A percentile compares a stretch with the other conserved stretches of the same genome.
phyloP scores from a whole-genome alignment of 495 filamentous ascomycete genomes.

The Hypoxylon lenormandii region DNA sequence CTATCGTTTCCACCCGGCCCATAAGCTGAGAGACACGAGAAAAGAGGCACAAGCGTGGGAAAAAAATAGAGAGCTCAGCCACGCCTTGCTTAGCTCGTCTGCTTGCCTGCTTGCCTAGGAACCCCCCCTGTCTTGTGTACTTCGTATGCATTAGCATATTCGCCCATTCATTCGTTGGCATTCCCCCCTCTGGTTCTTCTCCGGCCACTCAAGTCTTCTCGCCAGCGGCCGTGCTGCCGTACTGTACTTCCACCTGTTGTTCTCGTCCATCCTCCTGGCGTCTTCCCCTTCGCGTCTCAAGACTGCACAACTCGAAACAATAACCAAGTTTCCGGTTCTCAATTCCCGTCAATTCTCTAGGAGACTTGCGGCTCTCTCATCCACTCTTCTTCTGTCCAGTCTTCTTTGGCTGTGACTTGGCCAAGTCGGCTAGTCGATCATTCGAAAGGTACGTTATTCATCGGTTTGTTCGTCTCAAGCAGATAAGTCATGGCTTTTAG shows the following conservation, averaged over 20 bases:
- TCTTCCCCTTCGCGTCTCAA: slow-evolving; percentile 43
- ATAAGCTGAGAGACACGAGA: slow-evolving; percentile 38
- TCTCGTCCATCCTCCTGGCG: slow-evolving; percentile 28
- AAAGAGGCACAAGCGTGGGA: slow-evolving; percentile 40
- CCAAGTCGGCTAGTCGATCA: slow-evolving; percentile 22
- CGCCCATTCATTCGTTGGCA: slow-evolving; percentile 27
- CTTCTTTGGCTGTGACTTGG: slow-evolving; percentile 30
- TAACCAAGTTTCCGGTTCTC: slow-evolving; percentile 35
- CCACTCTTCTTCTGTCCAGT: slow-evolving; percentile 40
- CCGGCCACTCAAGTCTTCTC: slow-evolving; percentile 15
- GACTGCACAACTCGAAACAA: slow-evolving; percentile 44
- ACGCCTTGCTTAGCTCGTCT: slow-evolving; percentile 39
- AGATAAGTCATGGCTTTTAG: slow-evolving; percentile 14
- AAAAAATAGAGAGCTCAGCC: slow-evolving; percentile 40
- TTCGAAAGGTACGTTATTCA: slow-evolving; percentile 31
- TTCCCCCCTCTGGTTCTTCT: slow-evolving; percentile 19
- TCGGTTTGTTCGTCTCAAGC: slow-evolving; percentile 10
- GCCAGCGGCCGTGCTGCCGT: slow-evolving; percentile 23
- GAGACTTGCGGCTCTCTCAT: slow-evolving; percentile 31
- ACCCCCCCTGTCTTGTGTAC: slow-evolving; percentile 21
- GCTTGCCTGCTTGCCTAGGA: no score
- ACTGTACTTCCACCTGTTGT: slow-evolving; percentile 28
- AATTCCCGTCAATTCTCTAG: slow-evolving; percentile 9
- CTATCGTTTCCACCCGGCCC: slow-evolving; percentile 40
- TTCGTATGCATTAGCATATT: slow-evolving; percentile 47